These are phyloP conservation scores for Luffa aegyptiaca DNA, from an alignment of 306 rosid species.

Conservation along the genomic window DNA sequence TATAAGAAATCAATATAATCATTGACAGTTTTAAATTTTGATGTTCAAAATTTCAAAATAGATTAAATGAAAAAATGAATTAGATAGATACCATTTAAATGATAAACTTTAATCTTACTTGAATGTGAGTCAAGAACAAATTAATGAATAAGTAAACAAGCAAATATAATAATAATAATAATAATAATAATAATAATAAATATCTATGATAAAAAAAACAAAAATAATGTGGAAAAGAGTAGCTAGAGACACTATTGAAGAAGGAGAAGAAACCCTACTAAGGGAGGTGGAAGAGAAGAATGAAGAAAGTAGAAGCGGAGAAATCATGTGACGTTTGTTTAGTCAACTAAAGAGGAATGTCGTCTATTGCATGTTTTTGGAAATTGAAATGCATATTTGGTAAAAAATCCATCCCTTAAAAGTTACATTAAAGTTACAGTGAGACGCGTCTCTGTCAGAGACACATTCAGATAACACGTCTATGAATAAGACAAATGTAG, in stretches of 20 bases:
- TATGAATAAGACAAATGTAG: background rate
- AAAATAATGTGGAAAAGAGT: background rate
- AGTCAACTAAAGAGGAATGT: background rate
- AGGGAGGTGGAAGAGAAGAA: background rate
- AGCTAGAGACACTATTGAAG: background rate
- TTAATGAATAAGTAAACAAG: too few relatives aligned
- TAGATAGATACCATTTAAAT: too few relatives aligned
- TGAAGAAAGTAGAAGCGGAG: background rate
- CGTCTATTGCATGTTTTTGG: background rate
- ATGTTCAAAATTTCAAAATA: too few relatives aligned
- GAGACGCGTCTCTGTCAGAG: background rate
- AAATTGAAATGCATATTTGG: background rate
- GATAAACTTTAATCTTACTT: background rate
- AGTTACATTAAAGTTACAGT: background rate
- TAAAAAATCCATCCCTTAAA: background rate
- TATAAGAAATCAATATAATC: too few relatives aligned
- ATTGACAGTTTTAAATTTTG: too few relatives aligned
- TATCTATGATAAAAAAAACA: background rate
- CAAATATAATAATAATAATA: background rate
- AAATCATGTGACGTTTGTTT: background rate
- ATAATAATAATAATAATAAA: background rate
- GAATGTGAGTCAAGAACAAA: background rate
- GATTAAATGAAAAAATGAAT: background rate
- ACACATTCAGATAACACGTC: background rate
- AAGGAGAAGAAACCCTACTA: too few relatives aligned